These are phyloP conservation scores for Hordeum pubiflorum DNA, from an alignment of 202 grass and related monocot species.

Conservation along the genomic window DNA sequence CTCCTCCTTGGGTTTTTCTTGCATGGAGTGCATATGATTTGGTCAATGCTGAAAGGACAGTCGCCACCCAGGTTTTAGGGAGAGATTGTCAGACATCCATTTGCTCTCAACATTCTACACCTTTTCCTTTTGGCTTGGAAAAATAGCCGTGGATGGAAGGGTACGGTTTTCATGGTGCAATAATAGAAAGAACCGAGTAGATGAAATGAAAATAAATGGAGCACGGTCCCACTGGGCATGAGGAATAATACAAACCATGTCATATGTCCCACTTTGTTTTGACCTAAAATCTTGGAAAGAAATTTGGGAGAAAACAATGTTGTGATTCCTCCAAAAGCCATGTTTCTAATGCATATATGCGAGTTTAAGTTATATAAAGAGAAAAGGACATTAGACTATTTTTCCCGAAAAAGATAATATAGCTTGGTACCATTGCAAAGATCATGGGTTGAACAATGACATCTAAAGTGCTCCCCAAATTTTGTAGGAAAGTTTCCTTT, in stretches of 20 bases:
- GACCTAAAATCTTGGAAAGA: background rate
- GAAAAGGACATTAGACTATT: background rate
- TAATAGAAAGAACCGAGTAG: conserved; percentile 11
- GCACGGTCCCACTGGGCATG: background rate
- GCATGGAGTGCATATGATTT: conserved; percentile 31
- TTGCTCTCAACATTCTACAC: conserved; percentile 21
- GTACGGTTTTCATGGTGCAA: background rate
- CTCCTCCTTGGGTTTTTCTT: background rate
- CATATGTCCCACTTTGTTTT: background rate
- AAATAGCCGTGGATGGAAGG: background rate
- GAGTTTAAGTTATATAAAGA: background rate
- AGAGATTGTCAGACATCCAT: conserved; percentile 35
- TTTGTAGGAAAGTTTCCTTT: no score
- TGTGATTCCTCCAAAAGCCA: background rate
- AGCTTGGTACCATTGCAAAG: no score
- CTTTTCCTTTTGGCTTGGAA: background rate
- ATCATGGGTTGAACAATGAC: no score
- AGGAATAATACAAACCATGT: background rate
- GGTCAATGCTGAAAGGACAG: conserved; percentile 21
- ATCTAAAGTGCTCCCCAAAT: no score
- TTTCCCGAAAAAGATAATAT: no score
- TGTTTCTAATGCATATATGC: background rate
- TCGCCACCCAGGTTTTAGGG: background rate
- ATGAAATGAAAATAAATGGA: conserved; percentile 35
- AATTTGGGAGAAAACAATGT: background rate